Evolutionary conservation across 768 basidiomycete genomes (phyloP), one percentile per base, ranked within the genome.

Genomic region (Russula lepida): DNA sequence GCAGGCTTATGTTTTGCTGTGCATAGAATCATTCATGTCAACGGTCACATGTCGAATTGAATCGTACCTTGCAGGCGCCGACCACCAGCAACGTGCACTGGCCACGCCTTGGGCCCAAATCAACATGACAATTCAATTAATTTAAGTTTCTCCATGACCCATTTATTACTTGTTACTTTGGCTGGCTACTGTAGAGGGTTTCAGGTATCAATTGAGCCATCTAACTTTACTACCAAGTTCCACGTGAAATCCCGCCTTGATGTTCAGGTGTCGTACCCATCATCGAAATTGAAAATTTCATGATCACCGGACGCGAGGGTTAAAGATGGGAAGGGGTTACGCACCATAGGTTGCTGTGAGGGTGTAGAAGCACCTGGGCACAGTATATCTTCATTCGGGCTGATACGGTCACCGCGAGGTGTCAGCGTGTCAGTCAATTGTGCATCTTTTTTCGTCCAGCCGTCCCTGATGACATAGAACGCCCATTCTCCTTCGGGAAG

Each of bases 31-130:
- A 30, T 55, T 11, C 19, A 39, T 21, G 6, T 12, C 17, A 25
- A 25, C 32, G 60, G 35, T 62, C 60, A 62, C 60, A 62, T 62
- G 54, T 28, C n/a, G 32, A 19, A 6, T 28, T 15, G 32, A 19
- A 6, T 35, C 49, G 43, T 46, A 37, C 33, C 13, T 28, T 12
- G 15, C 0, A 35, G 6, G 60, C 60, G 60, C 54, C 60, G n/a
- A 28, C 0, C 32, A 27, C 60, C 55, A 52, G 60, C 60, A 62
- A 47, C 44, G 6, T 23, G 56, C 15, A 54, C 55, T 46, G 41
- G 55, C 60, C 50, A 21, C 13, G 7, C 6, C 27, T 28, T 17
- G 32, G 60, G 50, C 33, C 35, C 53, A 25, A 17, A 23, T 13
- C 5, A 23, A 51, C 60, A 51, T 3, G n/a, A 43, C 21, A 41